Percentiles rank a stretch among this genome's conserved stretches.
Conservation (phyloP, 352 stramenopile genomes). For the Phytopythium chamaehyphon region DNA sequence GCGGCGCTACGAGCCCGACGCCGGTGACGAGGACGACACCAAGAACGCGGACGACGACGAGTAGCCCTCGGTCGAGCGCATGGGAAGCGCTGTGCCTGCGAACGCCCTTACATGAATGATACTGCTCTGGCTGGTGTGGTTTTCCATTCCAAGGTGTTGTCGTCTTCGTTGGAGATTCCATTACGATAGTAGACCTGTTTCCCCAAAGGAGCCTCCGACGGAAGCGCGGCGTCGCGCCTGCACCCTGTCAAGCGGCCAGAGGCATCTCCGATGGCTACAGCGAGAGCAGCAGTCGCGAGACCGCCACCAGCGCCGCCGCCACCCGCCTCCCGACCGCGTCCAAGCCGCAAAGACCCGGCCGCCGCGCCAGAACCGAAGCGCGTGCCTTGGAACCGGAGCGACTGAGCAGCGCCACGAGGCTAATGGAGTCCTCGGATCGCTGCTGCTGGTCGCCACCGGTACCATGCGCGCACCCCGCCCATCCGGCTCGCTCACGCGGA, state of each 20-base stretch:
- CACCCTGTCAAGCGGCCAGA: no score
- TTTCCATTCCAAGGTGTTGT: neutral
- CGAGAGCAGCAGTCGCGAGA: no score
- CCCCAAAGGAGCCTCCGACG: no score
- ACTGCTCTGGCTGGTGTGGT: neutral
- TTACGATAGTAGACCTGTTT: conserved; percentile 2
- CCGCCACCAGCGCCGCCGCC: no score
- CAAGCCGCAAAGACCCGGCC: no score
- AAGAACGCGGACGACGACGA: conserved; percentile 49
- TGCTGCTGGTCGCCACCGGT: neutral
- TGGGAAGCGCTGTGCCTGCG: no score
- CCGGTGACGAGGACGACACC: conserved; percentile 33
- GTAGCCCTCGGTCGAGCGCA: neutral
- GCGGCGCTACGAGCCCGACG: conserved; percentile 72
- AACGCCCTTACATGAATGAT: neutral
- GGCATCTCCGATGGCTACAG: no score
- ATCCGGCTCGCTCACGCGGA: conserved; percentile 6
- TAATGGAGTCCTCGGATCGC: neutral
- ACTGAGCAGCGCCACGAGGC: neutral
- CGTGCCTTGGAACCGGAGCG: neutral
- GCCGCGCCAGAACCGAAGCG: no score
- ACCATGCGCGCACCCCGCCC: neutral
- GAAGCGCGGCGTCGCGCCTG: no score
- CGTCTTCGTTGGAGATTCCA: neutral
- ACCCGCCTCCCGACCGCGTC: no score